phyloP scores from a whole-genome alignment of 345 rosid species.

The Bruguiera gymnorhiza region DNA sequence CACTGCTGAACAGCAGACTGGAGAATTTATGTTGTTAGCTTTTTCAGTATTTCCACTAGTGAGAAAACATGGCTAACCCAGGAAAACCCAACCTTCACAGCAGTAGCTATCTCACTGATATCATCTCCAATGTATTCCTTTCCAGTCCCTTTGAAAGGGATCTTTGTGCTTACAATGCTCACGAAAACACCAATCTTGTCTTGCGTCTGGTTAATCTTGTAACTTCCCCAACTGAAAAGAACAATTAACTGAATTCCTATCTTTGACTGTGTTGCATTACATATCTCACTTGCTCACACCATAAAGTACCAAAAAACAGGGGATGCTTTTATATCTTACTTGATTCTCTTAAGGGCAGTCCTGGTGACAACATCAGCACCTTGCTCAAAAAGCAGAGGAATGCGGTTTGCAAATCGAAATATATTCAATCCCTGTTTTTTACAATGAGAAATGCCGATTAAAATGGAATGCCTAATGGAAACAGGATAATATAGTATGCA shows the following conservation, averaged over 20 bases:
- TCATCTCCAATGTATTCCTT: slow-evolving; percentile 97
- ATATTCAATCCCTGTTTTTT: slow-evolving; percentile 75
- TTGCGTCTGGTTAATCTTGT: slow-evolving; percentile 89
- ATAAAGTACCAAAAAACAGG: neutral
- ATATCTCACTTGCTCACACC: neutral
- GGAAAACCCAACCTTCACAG: slow-evolving; percentile 63
- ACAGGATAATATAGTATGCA: neutral
- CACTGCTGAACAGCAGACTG: slow-evolving; percentile 93
- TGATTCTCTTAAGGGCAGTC: slow-evolving; percentile 87
- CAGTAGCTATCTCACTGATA: slow-evolving; percentile 83
- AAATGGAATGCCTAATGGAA: neutral
- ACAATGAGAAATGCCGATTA: neutral
- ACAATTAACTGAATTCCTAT: neutral
- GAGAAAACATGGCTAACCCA: neutral
- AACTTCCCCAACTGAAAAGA: slow-evolving; percentile 74
- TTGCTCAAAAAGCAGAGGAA: slow-evolving; percentile 97
- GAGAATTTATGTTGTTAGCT: slow-evolving; percentile 24
- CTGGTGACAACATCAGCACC: slow-evolving; percentile 98
- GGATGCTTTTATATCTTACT: slow-evolving; percentile 39
- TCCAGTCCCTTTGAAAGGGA: slow-evolving; percentile 96
- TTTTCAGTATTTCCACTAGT: neutral
- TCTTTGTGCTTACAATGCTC: slow-evolving; percentile 93
- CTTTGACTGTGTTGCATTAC: neutral
- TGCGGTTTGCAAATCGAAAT: slow-evolving; percentile 92
- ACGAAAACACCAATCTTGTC: slow-evolving; percentile 92